A percentile compares a stretch with the other conserved stretches of the same genome.
These are phyloP conservation scores for Fusarium sp. DNA, from an alignment of 2,329 filamentous ascomycete genomes.

Conservation along the genomic window DNA sequence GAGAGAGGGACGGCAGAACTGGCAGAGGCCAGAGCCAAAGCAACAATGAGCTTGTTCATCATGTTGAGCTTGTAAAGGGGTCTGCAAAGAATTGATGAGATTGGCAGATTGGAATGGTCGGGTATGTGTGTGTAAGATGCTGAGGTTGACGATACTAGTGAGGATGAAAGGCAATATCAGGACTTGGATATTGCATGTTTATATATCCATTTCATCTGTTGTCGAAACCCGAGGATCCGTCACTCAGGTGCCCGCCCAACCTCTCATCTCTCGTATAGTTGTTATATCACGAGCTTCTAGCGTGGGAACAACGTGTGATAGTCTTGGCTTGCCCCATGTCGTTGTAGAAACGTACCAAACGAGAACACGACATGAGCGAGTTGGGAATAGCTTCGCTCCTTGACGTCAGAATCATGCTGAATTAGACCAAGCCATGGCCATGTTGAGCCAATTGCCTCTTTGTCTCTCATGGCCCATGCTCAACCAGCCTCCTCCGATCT, in stretches of 20 bases:
- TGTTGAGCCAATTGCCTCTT: too few relatives aligned
- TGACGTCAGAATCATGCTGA: slow-evolving; percentile 14
- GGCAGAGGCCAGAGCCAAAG: slow-evolving; percentile 13
- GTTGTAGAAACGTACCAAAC: not conserved
- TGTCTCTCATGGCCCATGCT: too few relatives aligned
- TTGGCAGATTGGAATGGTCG: not conserved
- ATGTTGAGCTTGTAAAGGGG: slow-evolving; percentile 14
- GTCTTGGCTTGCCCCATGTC: not conserved
- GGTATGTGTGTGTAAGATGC: not conserved
- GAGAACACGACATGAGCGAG: not conserved
- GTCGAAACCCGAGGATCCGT: not conserved
- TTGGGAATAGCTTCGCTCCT: not conserved
- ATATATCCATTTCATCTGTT: not conserved
- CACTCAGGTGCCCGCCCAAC: not conserved
- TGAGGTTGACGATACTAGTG: not conserved
- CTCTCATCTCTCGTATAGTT: not conserved
- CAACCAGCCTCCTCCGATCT: too few relatives aligned
- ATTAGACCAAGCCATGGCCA: not conserved
- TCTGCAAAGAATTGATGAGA: not conserved
- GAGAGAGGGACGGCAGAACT: slow-evolving; percentile 10
- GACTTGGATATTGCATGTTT: not conserved
- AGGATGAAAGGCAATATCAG: not conserved
- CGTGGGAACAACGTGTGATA: not conserved
- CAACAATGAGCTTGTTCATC: slow-evolving; percentile 16
- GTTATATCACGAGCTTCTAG: slow-evolving; percentile 1